Base-by-base conservation (phyloP, 495 filamentous ascomycete genomes). In the Daldinia childiae region DNA sequence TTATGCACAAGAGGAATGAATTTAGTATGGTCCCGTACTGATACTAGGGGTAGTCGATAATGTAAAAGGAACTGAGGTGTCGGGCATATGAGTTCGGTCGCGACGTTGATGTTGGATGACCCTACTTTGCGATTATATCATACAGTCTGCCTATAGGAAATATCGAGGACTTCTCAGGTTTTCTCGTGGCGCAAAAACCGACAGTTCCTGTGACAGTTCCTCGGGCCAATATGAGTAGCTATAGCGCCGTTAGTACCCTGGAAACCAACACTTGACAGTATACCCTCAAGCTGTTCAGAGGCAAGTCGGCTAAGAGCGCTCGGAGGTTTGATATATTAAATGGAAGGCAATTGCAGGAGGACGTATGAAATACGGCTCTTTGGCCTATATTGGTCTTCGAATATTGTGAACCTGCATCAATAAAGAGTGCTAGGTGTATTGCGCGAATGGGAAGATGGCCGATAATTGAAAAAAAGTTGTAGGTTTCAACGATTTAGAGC, bases 401-500 rank as follows among this genome's bases (percentile, higher is more conserved):
- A 6, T 48, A 45, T 48, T 56, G 34, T 64, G 61, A 43, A 61
- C 56, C 54, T 32, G 54, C 54, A 57, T 58, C 5, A 7, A 50
- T 58, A n/a, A 27, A 62, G 41, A 45, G 19, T 30, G 29, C 19
- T 29, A 19, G n/a, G 34, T 58, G 36, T 21, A 24, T 34, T 52
- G 61, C 32, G 57, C 39, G 45, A 36, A 64, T 59, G 38, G 26
- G 17, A 36, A 62, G 36, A 27, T 34, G 48, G 58, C 52, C 34
- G 45, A 61, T 45, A 65, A 70, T 67, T 67, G 43, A 62, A 59
- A 62, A 55, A 63, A 64, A 52, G 52, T 59, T 24, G 34, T 58
- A 66, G 62, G 63, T 68, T 60, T 64, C 65, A 74, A 71, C 41
- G 36, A 61, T 41, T 64, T 70, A 58, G 52, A 63, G 58, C 51